Evolutionary conservation across 768 basidiomycete species (phyloP).

Genomic region (Suillus americanus): DNA sequence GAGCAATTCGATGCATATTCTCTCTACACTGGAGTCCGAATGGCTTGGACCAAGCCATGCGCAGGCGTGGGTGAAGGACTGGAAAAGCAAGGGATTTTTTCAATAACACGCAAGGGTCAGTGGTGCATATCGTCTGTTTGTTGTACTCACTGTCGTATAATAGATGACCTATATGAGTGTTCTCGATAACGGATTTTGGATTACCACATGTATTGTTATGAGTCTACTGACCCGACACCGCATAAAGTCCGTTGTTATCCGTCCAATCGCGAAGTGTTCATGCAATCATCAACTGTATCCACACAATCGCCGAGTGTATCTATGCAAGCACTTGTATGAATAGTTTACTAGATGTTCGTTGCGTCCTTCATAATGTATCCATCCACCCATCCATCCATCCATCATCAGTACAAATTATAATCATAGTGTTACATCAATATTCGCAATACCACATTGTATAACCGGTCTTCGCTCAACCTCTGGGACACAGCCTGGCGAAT

Average conservation of each 20-base stretch:
- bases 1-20: neutral
- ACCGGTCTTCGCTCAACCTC: constrained; percentile 24
- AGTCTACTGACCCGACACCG: too few relatives aligned
- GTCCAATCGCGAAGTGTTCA: constrained; percentile 16
- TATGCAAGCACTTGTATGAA: neutral
- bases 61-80: neutral
- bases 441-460: constrained; percentile 23
- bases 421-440: constrained; percentile 20
- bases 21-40: neutral
- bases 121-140: neutral
- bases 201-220: too few relatives aligned
- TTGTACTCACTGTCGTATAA: neutral
- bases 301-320: constrained; percentile 17
- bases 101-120: neutral
- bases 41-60: neutral
- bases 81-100: neutral
- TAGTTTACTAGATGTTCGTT: neutral
- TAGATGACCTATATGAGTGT: neutral
- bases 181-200: neutral
- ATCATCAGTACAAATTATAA: neutral
- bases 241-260: neutral
- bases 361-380: neutral
- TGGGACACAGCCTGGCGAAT: constrained; percentile 15
- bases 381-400: neutral
- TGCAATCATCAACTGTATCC: neutral